Evolutionary conservation across 176 grass and related monocot species (phyloP).

Genomic region (Aegilops bicornis): DNA sequence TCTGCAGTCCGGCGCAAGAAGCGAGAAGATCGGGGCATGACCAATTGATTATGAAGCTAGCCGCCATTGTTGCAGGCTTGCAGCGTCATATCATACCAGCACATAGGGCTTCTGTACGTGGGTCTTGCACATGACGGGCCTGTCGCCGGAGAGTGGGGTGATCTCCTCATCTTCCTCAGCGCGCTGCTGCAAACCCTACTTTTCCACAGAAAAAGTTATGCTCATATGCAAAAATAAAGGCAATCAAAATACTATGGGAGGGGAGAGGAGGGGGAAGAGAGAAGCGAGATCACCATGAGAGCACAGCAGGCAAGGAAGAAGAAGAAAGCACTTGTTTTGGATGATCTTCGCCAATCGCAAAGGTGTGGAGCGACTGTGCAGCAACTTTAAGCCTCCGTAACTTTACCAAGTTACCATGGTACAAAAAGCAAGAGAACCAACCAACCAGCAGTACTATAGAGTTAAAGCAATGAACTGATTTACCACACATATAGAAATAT

Average conservation of each 20-base stretch:
- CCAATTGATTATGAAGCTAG: neutral
- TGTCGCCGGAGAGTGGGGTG: slow-evolving; percentile 28
- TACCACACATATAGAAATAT: no score
- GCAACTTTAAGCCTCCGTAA: neutral
- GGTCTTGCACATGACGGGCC: slow-evolving; percentile 18
- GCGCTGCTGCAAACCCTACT: neutral
- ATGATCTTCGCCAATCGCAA: neutral
- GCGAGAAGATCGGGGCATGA: neutral
- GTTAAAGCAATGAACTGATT: no score
- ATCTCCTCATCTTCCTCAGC: neutral
- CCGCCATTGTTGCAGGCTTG: neutral
- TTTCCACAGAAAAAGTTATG: neutral
- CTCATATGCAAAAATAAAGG: neutral
- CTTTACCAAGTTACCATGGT: neutral
- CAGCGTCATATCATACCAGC: neutral
- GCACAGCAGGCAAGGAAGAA: neutral
- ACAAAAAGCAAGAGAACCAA: neutral
- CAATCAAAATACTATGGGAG: no score
- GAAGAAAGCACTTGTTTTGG: neutral
- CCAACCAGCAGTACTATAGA: no score
- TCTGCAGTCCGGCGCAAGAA: neutral
- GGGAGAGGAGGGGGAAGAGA: neutral
- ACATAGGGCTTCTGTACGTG: slow-evolving; percentile 17
- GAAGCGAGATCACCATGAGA: neutral
- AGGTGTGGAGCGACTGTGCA: neutral